Evolutionary conservation across 2,329 filamentous ascomycete genomes (phyloP).

Genomic region (Sphaceloma murrayae): DNA sequence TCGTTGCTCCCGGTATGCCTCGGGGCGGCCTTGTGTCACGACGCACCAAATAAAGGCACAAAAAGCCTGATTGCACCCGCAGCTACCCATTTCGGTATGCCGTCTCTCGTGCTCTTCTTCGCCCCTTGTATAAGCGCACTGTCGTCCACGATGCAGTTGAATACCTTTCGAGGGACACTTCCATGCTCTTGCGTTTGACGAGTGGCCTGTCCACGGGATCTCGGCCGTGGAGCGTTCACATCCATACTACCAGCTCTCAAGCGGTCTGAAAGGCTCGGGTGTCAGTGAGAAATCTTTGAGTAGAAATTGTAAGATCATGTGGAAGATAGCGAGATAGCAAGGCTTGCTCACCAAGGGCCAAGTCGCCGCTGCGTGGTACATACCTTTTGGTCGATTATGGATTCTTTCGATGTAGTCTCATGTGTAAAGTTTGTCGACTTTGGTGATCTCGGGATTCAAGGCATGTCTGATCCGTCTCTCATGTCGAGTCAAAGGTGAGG

Average conservation of each 20-base stretch:
- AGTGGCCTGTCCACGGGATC: conserved; percentile 8
- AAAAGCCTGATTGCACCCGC: conserved; percentile 42
- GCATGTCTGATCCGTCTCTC: conserved; percentile 4
- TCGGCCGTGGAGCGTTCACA: conserved; percentile 5
- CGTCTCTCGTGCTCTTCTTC: conserved; percentile 43
- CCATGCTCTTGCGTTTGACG: conserved; percentile 13
- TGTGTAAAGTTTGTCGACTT: too few species aligned
- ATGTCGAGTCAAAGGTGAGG: conserved; percentile 11
- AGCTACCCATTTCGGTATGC: conserved; percentile 43
- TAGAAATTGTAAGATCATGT: neutral
- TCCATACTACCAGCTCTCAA: conserved; percentile 14
- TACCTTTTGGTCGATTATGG: too few species aligned
- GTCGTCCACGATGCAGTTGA: conserved; percentile 47
- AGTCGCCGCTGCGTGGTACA: too few species aligned
- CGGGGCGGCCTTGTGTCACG: neutral
- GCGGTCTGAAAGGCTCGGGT: neutral
- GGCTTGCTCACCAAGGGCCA: too few species aligned
- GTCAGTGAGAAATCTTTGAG: neutral
- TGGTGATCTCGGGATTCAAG: too few species aligned
- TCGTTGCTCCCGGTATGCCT: neutral
- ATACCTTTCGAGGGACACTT: conserved; percentile 34
- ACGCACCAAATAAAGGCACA: conserved; percentile 43
- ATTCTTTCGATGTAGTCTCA: too few species aligned
- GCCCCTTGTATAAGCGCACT: conserved; percentile 42
- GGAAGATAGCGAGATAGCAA: too few species aligned